A percentile compares a stretch with the other conserved stretches of the same genome.
These are phyloP conservation scores for Phytophthora multivora DNA, from an alignment of 352 stramenopile species.

Conservation along the genomic window DNA sequence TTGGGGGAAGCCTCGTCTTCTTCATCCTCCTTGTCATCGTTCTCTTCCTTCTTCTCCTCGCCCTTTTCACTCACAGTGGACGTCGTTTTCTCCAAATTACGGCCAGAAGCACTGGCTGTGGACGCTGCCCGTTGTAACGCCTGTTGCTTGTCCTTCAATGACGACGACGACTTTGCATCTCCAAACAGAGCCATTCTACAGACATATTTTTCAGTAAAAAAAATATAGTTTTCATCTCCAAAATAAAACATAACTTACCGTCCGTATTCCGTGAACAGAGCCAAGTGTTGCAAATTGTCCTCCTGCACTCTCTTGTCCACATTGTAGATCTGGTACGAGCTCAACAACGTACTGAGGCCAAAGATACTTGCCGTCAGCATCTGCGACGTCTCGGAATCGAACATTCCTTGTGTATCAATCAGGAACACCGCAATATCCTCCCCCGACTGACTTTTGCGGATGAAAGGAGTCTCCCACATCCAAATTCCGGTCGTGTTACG, in stretches of 20 bases:
- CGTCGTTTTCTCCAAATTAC: slow-evolving; percentile 44
- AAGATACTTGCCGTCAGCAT: slow-evolving; percentile 99
- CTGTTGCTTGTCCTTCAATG: slow-evolving; percentile 32
- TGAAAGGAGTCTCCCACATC: slow-evolving; percentile 99
- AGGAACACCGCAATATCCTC: slow-evolving; percentile 95
- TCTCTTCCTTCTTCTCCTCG: slow-evolving; percentile 35
- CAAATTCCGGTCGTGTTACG: slow-evolving; percentile 99
- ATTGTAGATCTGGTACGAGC: slow-evolving; percentile 99
- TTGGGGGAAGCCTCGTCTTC: slow-evolving; percentile 26
- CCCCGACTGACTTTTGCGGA: slow-evolving; percentile 87
- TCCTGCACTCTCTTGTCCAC: slow-evolving; percentile 99
- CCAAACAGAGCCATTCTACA: slow-evolving; percentile 77
- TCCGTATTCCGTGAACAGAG: slow-evolving; percentile 99
- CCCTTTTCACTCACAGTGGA: slow-evolving; percentile 42
- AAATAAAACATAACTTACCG: slow-evolving; percentile 58
- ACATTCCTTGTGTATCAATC: slow-evolving; percentile 99
- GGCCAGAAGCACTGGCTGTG: slow-evolving; percentile 11
- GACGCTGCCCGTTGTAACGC: slow-evolving; percentile 28
- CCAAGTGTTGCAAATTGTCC: slow-evolving; percentile 99
- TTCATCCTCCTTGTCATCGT: slow-evolving; percentile 31
- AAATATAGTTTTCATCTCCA: neutral
- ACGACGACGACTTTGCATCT: slow-evolving; percentile 30
- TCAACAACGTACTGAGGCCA: slow-evolving; percentile 96
- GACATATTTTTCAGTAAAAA: slow-evolving; percentile 14
- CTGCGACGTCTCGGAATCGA: slow-evolving; percentile 99